Conservation (phyloP, 345 rosid species). For the Populus pruinosa region DNA sequence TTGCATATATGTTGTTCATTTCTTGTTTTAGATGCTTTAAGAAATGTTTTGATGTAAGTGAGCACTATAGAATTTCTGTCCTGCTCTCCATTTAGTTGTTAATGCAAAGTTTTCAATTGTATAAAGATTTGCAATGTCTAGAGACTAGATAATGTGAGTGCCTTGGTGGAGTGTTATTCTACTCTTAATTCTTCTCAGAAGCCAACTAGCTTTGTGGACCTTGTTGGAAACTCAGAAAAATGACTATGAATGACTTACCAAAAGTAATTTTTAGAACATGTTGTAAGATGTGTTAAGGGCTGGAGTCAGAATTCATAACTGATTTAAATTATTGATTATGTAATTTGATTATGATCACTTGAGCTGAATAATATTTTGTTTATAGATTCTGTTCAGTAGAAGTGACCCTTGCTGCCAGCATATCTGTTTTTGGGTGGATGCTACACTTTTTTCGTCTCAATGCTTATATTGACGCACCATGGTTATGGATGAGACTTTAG, state of each 20-base stretch:
- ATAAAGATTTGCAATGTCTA: not conserved
- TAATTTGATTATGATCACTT: not conserved
- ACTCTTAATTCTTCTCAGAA: not conserved
- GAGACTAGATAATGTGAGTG: not conserved
- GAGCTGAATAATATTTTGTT: not conserved
- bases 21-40: not conserved
- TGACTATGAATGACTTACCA: not conserved
- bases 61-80: too few relatives aligned
- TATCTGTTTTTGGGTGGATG: not conserved
- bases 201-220: not conserved
- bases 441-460: not conserved
- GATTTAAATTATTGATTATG: not conserved
- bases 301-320: not conserved
- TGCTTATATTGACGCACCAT: not conserved
- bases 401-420: not conserved
- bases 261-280: not conserved
- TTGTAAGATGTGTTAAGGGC: not conserved
- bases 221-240: not conserved
- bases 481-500: not conserved
- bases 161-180: not conserved
- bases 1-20: not conserved
- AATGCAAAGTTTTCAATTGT: not conserved
- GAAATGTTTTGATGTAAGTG: not conserved
- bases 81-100: too few relatives aligned
- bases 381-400: not conserved